These are phyloP conservation scores for Exophiala calicioides DNA, from an alignment of 2,329 filamentous ascomycete genomes.

Conservation along the genomic window DNA sequence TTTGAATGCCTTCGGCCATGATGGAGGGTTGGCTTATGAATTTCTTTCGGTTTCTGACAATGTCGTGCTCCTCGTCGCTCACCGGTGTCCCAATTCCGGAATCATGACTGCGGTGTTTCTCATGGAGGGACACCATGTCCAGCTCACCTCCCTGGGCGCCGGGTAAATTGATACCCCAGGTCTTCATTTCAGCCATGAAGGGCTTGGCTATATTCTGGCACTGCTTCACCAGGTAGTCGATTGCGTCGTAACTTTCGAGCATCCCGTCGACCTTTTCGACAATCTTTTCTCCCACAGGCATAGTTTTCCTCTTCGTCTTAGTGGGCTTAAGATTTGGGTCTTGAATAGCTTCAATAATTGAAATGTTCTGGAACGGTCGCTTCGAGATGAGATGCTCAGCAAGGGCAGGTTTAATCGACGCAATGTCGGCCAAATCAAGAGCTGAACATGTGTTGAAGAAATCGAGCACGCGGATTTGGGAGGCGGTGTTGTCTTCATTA, in stretches of 20 bases:
- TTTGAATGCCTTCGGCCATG: conserved; percentile 72
- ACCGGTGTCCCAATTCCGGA: conserved; percentile 68
- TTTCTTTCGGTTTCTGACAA: conserved; percentile 35
- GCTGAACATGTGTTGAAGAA: conserved; percentile 80
- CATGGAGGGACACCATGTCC: conserved; percentile 58
- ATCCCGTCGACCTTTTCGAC: conserved; percentile 70
- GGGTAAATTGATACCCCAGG: conserved; percentile 68
- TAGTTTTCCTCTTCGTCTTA: conserved; percentile 52
- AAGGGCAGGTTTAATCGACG: conserved; percentile 68
- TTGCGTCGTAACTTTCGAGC: conserved; percentile 75
- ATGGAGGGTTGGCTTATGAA: conserved; percentile 68
- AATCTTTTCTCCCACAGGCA: conserved; percentile 65
- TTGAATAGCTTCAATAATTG: conserved; percentile 66
- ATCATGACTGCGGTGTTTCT: conserved; percentile 53
- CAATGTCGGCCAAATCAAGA: conserved; percentile 78
- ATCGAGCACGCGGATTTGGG: conserved; percentile 64
- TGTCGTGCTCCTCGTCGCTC: conserved; percentile 50
- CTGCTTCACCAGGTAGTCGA: conserved; percentile 75
- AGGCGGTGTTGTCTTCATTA: conserved; percentile 37
- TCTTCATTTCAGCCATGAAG: conserved; percentile 63
- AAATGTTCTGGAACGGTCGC: conserved; percentile 70
- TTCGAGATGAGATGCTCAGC: conserved; percentile 70
- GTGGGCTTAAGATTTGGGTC: conserved; percentile 52
- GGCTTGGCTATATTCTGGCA: conserved; percentile 74
- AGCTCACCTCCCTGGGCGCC: conserved; percentile 62